Evolutionary conservation across 495 filamentous ascomycete genomes (phyloP).

Genomic region (Clavariopsis aquatica): DNA sequence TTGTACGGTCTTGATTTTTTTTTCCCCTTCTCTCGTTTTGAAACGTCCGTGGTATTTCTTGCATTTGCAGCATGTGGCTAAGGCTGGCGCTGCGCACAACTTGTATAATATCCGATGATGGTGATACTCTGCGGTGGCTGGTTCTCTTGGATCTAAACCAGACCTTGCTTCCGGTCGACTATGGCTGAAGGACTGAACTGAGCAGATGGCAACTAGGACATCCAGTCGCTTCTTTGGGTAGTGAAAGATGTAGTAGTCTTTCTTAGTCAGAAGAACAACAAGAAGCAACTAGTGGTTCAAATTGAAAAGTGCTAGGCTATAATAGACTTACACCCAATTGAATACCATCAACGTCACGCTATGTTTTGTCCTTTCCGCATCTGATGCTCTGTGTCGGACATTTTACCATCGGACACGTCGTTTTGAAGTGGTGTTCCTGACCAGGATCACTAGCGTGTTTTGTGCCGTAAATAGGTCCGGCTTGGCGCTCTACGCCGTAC

Average conservation of each 20-base stretch:
- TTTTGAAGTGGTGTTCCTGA: background rate
- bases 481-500: background rate
- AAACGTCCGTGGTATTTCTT: background rate
- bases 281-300: too few species aligned
- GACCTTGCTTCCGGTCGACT: background rate
- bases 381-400: background rate
- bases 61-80: background rate
- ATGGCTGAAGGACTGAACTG: background rate
- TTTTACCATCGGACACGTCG: background rate
- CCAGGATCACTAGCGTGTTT: background rate
- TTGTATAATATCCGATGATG: slow-evolving; percentile 10
- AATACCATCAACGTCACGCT: too few species aligned
- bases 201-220: background rate
- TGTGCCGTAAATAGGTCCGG: background rate
- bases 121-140: background rate
- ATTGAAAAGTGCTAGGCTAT: too few species aligned
- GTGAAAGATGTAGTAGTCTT: too few species aligned
- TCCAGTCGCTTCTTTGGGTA: background rate
- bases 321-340: too few species aligned
- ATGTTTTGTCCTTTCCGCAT: background rate
- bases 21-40: background rate
- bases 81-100: background rate
- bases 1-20: background rate
- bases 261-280: too few species aligned
- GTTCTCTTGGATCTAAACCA: background rate